These are phyloP conservation scores for Ramaria sp. DNA, from an alignment of 768 basidiomycete genomes.

Conservation along the genomic window DNA sequence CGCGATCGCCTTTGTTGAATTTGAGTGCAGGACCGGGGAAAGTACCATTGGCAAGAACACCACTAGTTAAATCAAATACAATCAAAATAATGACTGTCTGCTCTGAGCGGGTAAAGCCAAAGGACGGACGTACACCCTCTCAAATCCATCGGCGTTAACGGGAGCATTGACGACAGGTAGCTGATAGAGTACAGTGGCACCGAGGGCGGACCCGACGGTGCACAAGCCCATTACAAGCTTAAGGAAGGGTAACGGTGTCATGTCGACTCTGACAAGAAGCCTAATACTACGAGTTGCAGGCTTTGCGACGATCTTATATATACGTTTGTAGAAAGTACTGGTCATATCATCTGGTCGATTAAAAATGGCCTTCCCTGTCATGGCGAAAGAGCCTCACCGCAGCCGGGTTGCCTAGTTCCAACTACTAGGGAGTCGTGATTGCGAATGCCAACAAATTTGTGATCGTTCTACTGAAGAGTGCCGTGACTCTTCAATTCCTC, in stretches of 20 bases:
- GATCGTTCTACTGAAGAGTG: no score
- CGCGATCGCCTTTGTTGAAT: constrained; percentile 31
- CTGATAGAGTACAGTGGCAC: constrained; percentile 9
- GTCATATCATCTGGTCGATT: background rate
- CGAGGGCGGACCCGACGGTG: background rate
- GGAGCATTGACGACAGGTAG: constrained; percentile 28
- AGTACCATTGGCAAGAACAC: constrained; percentile 30
- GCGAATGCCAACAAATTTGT: no score
- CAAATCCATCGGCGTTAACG: constrained; percentile 33
- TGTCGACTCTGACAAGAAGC: background rate
- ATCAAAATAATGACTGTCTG: background rate
- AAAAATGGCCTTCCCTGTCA: background rate
- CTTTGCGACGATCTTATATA: background rate
- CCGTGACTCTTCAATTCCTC: no score
- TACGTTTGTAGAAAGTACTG: background rate
- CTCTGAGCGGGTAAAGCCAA: background rate
- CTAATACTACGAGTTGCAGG: background rate
- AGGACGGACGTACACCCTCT: constrained; percentile 15
- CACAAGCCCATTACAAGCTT: background rate
- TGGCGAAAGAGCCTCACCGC: background rate
- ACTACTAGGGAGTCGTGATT: no score
- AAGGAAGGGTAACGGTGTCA: background rate
- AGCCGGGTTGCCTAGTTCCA: no score
- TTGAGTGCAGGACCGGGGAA: constrained; percentile 31
- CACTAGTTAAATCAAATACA: constrained; percentile 12